Evolutionary conservation across 2,329 filamentous ascomycete species (phyloP).

Genomic region (Cladorrhinum sp.): DNA sequence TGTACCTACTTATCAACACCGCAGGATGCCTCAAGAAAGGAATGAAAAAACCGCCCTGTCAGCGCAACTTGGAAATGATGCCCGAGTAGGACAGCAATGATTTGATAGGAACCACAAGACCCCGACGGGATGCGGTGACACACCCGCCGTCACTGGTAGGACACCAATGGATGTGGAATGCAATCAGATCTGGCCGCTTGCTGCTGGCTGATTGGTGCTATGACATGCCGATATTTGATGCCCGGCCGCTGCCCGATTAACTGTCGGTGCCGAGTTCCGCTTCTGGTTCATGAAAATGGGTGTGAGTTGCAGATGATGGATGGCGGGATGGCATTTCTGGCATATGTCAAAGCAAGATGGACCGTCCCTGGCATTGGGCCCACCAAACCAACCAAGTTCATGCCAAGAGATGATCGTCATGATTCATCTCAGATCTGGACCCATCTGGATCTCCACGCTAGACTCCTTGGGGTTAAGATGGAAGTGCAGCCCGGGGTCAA

Average conservation of each 20-base stretch:
- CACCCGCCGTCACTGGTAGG: constrained; percentile 1
- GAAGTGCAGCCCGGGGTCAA: neutral
- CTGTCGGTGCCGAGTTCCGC: neutral
- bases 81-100: constrained; percentile 10
- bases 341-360: neutral
- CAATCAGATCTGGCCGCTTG: neutral
- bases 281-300: neutral
- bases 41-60: neutral
- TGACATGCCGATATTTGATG: neutral
- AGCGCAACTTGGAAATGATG: neutral
- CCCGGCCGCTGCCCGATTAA: neutral
- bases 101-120: constrained; percentile 12
- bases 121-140: constrained; percentile 9
- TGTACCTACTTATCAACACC: neutral
- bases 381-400: neutral
- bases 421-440: neutral
- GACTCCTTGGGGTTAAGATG: neutral
- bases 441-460: neutral
- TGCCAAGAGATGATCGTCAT: neutral
- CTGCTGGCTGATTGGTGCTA: neutral
- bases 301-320: neutral
- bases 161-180: constrained; percentile 7
- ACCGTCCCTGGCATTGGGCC: neutral
- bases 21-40: neutral
- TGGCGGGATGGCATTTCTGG: neutral